These are phyloP conservation scores for Chlamydomonas schloesseri DNA, from an alignment of 139 green algal species.

Conservation along the genomic window DNA sequence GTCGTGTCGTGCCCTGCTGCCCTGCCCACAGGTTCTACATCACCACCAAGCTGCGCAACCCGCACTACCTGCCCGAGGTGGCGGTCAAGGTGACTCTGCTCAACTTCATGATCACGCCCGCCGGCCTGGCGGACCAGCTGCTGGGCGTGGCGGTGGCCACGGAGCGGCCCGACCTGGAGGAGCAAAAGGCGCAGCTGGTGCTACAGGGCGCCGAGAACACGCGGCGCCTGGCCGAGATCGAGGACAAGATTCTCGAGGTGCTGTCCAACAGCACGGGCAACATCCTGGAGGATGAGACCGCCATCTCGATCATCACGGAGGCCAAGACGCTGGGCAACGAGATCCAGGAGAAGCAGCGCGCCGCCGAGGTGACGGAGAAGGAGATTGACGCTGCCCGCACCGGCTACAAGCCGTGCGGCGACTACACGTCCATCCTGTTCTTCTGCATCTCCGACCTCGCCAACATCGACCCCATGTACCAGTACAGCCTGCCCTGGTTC, in stretches of 20 bases:
- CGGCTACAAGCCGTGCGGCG: constrained; percentile 78
- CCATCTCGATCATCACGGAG: constrained; percentile 81
- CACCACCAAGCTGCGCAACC: constrained; percentile 74
- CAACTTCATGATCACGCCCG: constrained; percentile 89
- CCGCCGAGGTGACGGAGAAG: constrained; percentile 72
- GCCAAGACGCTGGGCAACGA: constrained; percentile 83
- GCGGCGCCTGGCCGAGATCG: constrained; percentile 80
- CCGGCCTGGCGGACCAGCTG: constrained; percentile 81
- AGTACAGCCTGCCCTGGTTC: constrained; percentile 86
- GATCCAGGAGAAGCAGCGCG: constrained; percentile 79
- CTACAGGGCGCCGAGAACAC: constrained; percentile 77
- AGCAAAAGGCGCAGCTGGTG: constrained; percentile 80
- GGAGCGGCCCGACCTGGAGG: constrained; percentile 84
- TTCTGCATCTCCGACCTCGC: constrained; percentile 81
- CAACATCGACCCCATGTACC: constrained; percentile 85
- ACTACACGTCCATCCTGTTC: constrained; percentile 83
- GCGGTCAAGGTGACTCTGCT: constrained; percentile 83
- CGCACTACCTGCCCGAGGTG: constrained; percentile 79
- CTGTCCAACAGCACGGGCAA: constrained; percentile 71
- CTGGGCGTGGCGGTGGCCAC: constrained; percentile 81
- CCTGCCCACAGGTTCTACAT: constrained; percentile 75
- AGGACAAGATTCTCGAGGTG: constrained; percentile 85
- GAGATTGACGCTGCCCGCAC: constrained; percentile 78
- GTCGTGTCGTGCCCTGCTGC: too few relatives aligned
- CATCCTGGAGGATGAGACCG: constrained; percentile 86